Evolutionary conservation across 306 rosid genomes (phyloP).

Genomic region (Inga laurina): DNA sequence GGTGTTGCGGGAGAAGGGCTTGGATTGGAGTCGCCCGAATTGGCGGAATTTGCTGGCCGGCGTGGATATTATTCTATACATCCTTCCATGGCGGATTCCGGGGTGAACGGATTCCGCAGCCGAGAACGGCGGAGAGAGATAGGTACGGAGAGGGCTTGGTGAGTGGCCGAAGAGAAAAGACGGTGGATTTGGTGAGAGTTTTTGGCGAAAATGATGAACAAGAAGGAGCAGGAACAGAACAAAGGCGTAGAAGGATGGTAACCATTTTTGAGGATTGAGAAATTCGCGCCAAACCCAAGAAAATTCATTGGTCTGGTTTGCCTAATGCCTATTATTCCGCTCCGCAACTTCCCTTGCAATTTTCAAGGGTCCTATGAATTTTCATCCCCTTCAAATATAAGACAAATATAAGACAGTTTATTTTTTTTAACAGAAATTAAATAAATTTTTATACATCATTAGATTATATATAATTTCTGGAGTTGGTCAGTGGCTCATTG

Average conservation of each 20-base stretch:
- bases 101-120: constrained; percentile 70
- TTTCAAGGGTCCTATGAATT: too few species aligned
- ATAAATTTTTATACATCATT: too few species aligned
- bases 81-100: constrained; percentile 98
- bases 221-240: not conserved
- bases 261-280: constrained; percentile 40
- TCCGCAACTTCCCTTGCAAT: too few species aligned
- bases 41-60: constrained; percentile 72
- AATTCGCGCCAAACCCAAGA: constrained; percentile 50
- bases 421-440: too few species aligned
- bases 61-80: constrained; percentile 72
- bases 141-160: not conserved
- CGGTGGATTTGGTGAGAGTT: not conserved
- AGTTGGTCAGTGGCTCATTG: too few species aligned
- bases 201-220: not conserved
- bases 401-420: too few species aligned
- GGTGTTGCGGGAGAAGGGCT: not conserved
- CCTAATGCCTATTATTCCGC: too few species aligned
- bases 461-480: too few species aligned
- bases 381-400: too few species aligned
- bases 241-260: not conserved
- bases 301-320: not conserved
- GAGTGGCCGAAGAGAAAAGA: not conserved
- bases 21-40: constrained; percentile 44
- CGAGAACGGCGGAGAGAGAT: not conserved